Evolutionary conservation across 768 basidiomycete species (phyloP), one percentile per base, ranked within the genome.

Genomic region (Pseudohyphozyma bogoriensis): DNA sequence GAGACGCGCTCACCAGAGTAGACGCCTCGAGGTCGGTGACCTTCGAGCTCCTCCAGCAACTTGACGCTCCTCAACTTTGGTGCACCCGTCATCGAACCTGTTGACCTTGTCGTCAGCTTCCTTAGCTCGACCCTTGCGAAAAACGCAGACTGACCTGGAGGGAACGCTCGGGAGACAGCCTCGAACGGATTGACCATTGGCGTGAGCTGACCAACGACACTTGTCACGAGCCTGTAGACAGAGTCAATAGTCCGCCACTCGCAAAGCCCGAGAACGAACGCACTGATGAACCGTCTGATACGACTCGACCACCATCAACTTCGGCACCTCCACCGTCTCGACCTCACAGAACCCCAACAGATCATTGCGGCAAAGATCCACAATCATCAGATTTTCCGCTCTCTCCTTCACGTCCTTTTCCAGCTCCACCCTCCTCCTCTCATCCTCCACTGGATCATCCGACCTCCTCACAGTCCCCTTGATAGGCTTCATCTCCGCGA

Each of bases 361-460:
- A 74, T 97, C 92, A 66, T 95, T 87, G 36, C 90, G 82, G 69
- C 93, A 93, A 51, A 97, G 81, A 72, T 96, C 92, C 29, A 95
- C 92, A 64, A 97, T 95, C 92, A 97, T 96, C 58, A 97, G 74
- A 72, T 97, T 97, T 76, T 96, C 92, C 0, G 91, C 92, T 2
- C 92, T 83, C 73, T 97, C 92, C 72, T 97, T 97, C 45, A 76
- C 77, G 72, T 77, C 75, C 15, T 53, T 63, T 53, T 72, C 63
- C 39, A 77, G 62, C 80, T 85, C 77, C 58, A 86, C 74, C 18
- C 79, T 72, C 73, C 83, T 67, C 68, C 85, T 83, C n/a, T 84
- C 84, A 51, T 82, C 79, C 56, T 79, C 81, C 31, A 81, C 81
- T 22, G 80, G 63, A 65, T 72, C 72, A 15, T 55, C 59, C 20